Base-by-base conservation (phyloP, 1,139 yeast species). In the Protomyces arabidopsidicola region DNA sequence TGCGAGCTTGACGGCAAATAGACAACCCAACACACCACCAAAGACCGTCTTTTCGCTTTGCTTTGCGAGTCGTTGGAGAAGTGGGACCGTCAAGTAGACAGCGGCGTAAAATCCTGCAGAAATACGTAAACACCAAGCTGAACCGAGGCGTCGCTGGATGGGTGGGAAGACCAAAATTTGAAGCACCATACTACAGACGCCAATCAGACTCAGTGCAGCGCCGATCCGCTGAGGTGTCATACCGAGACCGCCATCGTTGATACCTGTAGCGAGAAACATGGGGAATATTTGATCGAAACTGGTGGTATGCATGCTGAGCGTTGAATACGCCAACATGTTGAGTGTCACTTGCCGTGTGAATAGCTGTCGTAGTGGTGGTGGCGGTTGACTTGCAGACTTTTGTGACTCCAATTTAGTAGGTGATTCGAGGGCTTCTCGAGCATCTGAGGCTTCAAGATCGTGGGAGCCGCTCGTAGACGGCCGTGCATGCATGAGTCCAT, bases 21-120 rank as follows among this genome's bases (percentile, higher is more conserved):
- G 68, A 31, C 62, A 58, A 1, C 60, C 52, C 12, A 67, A 61
- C 3, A 67, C 64, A n/a, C 55, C 60, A 6, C 42, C 56, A 35
- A 35, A 61, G 35, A 61, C 53, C 3, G 56, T 38, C 38, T 39
- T 51, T 27, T 18, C 39, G 18, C 55, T 31, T 31, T 51, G 34
- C 12, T 54, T 50, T 16, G 62, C 62, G 18, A 58, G 55, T 10
- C 42, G 55, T 10, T 52, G 56, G 48, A 79, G 72, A 65, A 77
- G 81, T 8, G 89, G 88, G 18, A 82, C 74, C 12, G 77, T 61
- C 3, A 81, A 68, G 71, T 83, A 84, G 10, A 80, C 73, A 3
- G 82, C 39, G 14, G 16, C 14, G 27, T 60, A 65, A 42, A 31
- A 65, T 12, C 54, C 63, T 27, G 55, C 27, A 20, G 64, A 36